Conservation (phyloP, 441 rosid genomes). For the Rhodomyrtus psidioides region DNA sequence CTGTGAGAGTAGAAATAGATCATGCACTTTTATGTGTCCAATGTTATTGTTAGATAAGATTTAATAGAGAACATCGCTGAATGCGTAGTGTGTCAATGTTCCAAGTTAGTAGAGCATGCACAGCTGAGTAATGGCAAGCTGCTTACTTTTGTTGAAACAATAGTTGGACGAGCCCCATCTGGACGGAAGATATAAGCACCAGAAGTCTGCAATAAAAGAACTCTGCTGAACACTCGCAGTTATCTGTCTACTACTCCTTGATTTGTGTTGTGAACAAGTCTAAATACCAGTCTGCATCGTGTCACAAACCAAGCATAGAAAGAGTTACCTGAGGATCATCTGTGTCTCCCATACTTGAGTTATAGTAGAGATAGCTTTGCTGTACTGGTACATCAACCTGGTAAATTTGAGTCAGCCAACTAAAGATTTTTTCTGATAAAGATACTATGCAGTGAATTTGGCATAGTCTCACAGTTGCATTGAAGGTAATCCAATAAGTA, state of each 20-base stretch:
- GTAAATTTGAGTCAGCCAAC: slow-evolving; percentile 8
- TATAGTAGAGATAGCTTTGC: slow-evolving; percentile 80
- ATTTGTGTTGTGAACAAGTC: not conserved
- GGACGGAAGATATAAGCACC: slow-evolving; percentile 93
- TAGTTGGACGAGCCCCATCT: slow-evolving; percentile 27
- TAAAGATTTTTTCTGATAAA: not conserved
- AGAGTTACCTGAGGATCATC: slow-evolving; percentile 21
- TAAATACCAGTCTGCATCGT: not conserved
- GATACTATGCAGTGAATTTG: not conserved
- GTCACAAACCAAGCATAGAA: not conserved
- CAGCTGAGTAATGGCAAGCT: not conserved
- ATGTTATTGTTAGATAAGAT: not conserved
- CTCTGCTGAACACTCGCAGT: not conserved
- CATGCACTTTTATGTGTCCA: not conserved
- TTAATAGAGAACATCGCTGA: not conserved
- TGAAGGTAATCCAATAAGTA: not conserved
- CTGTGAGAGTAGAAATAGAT: slow-evolving; percentile 21
- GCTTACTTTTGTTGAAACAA: slow-evolving; percentile 59
- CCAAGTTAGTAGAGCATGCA: not conserved
- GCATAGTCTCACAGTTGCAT: not conserved
- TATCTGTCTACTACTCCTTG: not conserved
- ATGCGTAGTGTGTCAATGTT: not conserved
- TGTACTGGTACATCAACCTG: slow-evolving; percentile 64
- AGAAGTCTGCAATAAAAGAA: slow-evolving; percentile 34
- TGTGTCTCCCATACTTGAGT: slow-evolving; percentile 21